Conservation (phyloP, 176 grass and related monocot species). For the Typha latifolia region DNA sequence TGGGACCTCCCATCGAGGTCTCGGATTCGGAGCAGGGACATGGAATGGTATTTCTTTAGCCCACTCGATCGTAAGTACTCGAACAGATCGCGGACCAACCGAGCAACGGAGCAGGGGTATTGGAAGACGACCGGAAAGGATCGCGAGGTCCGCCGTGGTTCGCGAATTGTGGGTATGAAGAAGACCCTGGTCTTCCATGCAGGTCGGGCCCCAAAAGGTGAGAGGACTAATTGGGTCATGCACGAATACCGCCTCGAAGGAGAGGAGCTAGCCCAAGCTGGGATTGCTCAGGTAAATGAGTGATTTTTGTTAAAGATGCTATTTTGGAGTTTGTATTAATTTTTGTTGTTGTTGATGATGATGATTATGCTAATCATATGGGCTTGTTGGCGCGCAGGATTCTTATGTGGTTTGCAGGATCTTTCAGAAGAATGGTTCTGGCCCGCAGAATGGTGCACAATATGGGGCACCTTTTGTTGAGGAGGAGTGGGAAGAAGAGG, state of each 20-base stretch:
- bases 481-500: conserved; percentile 84
- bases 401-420: conserved; percentile 89
- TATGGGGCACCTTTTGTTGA: conserved; percentile 93
- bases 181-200: conserved; percentile 92
- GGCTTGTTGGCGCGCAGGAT: conserved; percentile 34
- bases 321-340: not conserved
- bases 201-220: conserved; percentile 64
- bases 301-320: not conserved
- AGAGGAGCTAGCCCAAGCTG: conserved; percentile 16
- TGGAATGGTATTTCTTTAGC: conserved; percentile 99
- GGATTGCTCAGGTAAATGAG: conserved; percentile 34
- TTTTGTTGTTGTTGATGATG: not conserved
- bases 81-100: conserved; percentile 79
- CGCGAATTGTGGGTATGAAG: conserved; percentile 71
- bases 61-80: conserved; percentile 81
- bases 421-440: conserved; percentile 81
- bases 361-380: conserved; percentile 12
- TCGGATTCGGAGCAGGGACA: conserved; percentile 66
- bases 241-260: conserved; percentile 92
- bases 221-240: conserved; percentile 98
- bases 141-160: conserved; percentile 48
- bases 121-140: conserved; percentile 99
- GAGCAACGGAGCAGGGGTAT: conserved; percentile 63
- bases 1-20: conserved; percentile 76
- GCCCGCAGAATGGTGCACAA: conserved; percentile 86